Evolutionary conservation across 495 filamentous ascomycete genomes (phyloP).

Genomic region (Aspergillus steynii): DNA sequence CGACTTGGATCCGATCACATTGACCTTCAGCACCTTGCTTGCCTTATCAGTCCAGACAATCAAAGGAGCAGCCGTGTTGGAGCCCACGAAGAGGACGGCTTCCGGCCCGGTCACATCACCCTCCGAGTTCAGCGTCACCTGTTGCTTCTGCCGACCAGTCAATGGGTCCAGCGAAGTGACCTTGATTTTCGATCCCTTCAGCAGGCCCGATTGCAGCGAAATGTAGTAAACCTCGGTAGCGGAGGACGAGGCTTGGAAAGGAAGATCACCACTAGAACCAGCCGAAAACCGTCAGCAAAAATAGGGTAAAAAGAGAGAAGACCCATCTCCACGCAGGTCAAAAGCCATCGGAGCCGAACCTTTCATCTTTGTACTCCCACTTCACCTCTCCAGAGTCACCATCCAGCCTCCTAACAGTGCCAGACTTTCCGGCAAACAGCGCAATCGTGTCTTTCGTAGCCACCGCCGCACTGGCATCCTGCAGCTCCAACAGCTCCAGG

Average conservation of each 20-base stretch:
- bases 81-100: conserved; percentile 76
- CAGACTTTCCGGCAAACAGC: conserved; percentile 57
- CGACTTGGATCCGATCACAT: conserved; percentile 75
- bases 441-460: conserved; percentile 67
- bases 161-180: conserved; percentile 69
- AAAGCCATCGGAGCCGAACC: conserved; percentile 31
- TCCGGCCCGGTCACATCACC: conserved; percentile 65
- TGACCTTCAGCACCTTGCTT: conserved; percentile 69
- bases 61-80: conserved; percentile 78
- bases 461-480: conserved; percentile 47
- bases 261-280: conserved; percentile 58
- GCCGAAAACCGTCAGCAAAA: conserved; percentile 23
- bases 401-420: conserved; percentile 68
- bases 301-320: conserved; percentile 1
- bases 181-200: conserved; percentile 70
- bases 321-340: background rate
- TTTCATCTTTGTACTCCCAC: conserved; percentile 74
- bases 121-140: conserved; percentile 69
- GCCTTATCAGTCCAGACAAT: conserved; percentile 78
- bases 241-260: conserved; percentile 78
- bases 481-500: conserved; percentile 76
- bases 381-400: conserved; percentile 69
- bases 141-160: conserved; percentile 65
- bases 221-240: conserved; percentile 73
- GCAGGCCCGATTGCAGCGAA: conserved; percentile 65